Base-by-base conservation (phyloP, 2,329 filamentous ascomycete genomes). In the Clathrospora elynae region DNA sequence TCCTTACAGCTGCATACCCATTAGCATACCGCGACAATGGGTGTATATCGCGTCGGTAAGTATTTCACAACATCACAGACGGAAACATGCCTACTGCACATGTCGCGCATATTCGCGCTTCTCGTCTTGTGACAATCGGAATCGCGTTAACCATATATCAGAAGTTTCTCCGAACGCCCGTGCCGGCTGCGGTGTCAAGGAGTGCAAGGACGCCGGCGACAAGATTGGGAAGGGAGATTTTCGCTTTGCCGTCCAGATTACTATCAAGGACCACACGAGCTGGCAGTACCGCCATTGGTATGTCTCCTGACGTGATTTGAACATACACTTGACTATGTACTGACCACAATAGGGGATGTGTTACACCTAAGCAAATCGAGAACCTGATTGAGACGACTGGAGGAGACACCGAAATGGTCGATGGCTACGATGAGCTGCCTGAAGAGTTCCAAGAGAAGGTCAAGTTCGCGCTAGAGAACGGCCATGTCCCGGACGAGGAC, bases 271-370 rank as follows among this genome's bases (percentile, higher is more conserved):
- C 1, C 78, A 84, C 61, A 81, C 81, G 28, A 79, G 78, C 61
- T 95, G 84, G 82, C 70, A 75, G 43, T 97, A 87, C 84, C 87
- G 86, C 65, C 92, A 97, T 68, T 96, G 92, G 92, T 95, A 78
- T 64, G 79, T 30, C 26, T 12, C 28, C 5, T 32, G 16, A 16
- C 20, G 9, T 7, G 2, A 18, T 16, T 5, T 14, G n/a, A 7
- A n/a, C 6, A 10, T 31, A n/a, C n/a, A n/a, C 11, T 2, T 1
- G 6, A 29, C 22, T 18, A n/a, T 5, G 11, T 49, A 20, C 29
- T 63, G 22, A 62, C 37, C 16, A 9, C 5, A 3, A 14, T 35
- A 95, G 91, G 91, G 91, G 92, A 19, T 97, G 92, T 60, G 82
- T 91, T 23, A 95, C 90, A 11, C 90, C 90, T 14, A 77, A 79